Base-by-base conservation (phyloP, 2,329 filamentous ascomycete genomes). In the Rhexocercosporidium sp. region DNA sequence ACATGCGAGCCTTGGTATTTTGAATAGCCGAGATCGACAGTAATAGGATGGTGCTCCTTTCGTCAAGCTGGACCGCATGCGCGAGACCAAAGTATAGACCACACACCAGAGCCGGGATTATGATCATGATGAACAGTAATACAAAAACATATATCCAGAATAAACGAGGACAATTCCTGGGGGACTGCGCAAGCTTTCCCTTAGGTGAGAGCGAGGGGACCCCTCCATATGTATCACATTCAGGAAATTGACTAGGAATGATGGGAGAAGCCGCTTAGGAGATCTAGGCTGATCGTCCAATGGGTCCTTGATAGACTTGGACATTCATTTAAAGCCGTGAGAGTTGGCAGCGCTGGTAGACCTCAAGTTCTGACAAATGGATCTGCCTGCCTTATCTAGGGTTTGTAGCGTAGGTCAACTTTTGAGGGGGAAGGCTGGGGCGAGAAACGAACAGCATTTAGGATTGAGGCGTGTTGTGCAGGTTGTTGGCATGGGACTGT, bases 21-120 rank as follows among this genome's bases (percentile, higher is more conserved):
- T 34, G 89, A 85, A 75, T 94, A 94, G 3, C 83, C 84, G 25
- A 94, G 81, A 69, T 92, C 82, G 16, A 93, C 73, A 14, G 41
- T 68, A 70, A 63, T 18, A 27, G 14, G 47, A 62, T 29, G 49
- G 49, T 66, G 49, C 59, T 31, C 4, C 27, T 22, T 31, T 47
- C 11, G 5, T 37, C 47, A 18, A 27, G 18, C 12, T 18, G 18
- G 2, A 12, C 46, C 18, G 39, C 22, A n/a, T 60, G 41, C n/a
- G 34, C 66, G 20, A 68, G 62, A 9, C 64, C 64, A 25, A 71
- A 66, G 16, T 67, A 60, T 4, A 70, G 39, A 0, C 69, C 69
- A 11, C 60, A 63, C 1, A 44, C 37, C 3, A 63, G 39, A 67
- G 62, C 56, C 4, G 63, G 62, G 4, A 68, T 59, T 3, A 60